phyloP scores from a whole-genome alignment of 177 flowering plant species.

The Telopea speciosissima region DNA sequence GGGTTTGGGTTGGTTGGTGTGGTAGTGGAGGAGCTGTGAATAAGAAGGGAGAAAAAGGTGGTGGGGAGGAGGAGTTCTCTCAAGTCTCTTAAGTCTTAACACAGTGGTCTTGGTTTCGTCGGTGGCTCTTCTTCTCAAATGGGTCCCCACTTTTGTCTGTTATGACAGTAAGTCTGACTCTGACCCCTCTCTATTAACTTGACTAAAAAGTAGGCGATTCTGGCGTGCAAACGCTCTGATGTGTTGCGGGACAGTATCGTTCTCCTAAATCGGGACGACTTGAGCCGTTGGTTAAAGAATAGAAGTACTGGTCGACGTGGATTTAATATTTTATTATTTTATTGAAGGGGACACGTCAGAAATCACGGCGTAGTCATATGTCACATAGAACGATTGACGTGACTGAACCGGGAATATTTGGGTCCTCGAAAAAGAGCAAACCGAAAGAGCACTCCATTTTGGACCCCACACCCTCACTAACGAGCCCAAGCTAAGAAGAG shows the following conservation, averaged over 20 bases:
- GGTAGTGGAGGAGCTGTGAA: constrained; percentile 31
- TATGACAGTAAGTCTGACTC: neutral
- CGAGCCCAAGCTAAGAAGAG: neutral
- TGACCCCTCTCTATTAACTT: constrained; percentile 7
- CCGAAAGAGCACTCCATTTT: constrained; percentile 36
- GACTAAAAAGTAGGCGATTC: neutral
- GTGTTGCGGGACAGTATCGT: neutral
- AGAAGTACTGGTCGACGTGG: neutral
- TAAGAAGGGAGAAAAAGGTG: constrained; percentile 59
- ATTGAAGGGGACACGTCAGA: constrained; percentile 13
- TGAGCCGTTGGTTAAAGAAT: neutral
- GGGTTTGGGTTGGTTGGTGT: constrained; percentile 1
- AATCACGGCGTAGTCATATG: constrained; percentile 16
- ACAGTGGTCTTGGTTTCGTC: constrained; percentile 14
- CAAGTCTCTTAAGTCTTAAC: too few species aligned
- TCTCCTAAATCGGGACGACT: too few species aligned
- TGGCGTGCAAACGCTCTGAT: neutral
- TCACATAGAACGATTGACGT: constrained; percentile 11
- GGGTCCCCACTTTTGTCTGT: constrained; percentile 17
- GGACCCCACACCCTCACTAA: constrained; percentile 20
- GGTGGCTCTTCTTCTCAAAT: constrained; percentile 3
- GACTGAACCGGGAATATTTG: constrained; percentile 32
- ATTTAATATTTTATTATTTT: neutral
- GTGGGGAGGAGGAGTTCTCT: constrained; percentile 7
- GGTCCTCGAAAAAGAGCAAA: constrained; percentile 38